Conservation (phyloP, 192 early-diverging fungal genomes). For the Rhizoclosmatium sp. region DNA sequence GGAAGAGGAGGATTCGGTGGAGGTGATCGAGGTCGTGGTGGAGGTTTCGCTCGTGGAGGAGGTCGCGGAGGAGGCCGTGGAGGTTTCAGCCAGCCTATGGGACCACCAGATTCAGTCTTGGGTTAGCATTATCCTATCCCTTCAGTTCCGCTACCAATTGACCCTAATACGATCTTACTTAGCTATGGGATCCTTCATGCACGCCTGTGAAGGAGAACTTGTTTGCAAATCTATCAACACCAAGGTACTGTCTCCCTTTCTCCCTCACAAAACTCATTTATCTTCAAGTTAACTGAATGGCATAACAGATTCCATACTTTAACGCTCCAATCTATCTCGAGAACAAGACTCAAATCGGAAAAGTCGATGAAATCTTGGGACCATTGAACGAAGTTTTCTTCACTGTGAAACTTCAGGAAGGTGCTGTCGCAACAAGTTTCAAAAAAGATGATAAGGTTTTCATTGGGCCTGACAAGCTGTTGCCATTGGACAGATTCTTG, state of each 20-base stretch:
- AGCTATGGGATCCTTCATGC: conserved; percentile 91
- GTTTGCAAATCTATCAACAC: conserved; percentile 89
- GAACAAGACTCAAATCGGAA: conserved; percentile 98
- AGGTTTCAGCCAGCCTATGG: conserved; percentile 61
- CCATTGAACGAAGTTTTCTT: conserved; percentile 98
- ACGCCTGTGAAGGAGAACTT: conserved; percentile 97
- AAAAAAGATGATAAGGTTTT: conserved; percentile 90
- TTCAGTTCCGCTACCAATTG: not conserved
- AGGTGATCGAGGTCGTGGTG: conserved; percentile 56
- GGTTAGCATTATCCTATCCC: conserved; percentile 44
- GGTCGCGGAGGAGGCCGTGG: conserved; percentile 62
- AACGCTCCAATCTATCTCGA: conserved; percentile 98
- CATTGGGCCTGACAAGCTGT: conserved; percentile 91
- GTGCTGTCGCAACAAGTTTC: conserved; percentile 91
- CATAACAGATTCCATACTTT: conserved; percentile 93
- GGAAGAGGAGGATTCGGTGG: conserved; percentile 57
- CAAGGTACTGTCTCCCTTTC: conserved; percentile 16
- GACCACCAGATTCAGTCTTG: conserved; percentile 81
- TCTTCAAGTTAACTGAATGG: too few species aligned
- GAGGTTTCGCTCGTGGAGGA: conserved; percentile 48
- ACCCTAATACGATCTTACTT: not conserved
- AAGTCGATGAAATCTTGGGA: conserved; percentile 98
- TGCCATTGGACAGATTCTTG: conserved; percentile 96
- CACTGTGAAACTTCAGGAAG: conserved; percentile 95
- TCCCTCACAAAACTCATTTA: too few species aligned